phyloP scores from a whole-genome alignment of 345 rosid genomes.

The Psidium friedrichsthalianum region DNA sequence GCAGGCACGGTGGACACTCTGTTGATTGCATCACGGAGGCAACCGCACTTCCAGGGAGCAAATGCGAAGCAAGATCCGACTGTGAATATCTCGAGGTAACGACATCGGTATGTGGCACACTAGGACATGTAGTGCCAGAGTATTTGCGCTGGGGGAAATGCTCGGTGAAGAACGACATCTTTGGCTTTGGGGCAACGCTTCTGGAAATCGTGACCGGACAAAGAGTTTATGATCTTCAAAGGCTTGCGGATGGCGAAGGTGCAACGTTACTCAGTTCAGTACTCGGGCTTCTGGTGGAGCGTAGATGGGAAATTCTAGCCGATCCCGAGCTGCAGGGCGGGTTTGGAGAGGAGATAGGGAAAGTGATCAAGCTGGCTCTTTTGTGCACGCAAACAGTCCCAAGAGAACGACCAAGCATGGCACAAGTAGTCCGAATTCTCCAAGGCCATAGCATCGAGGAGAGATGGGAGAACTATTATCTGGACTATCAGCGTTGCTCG shows the following conservation, averaged over 20 bases:
- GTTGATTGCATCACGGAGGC: too few species aligned
- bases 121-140: neutral
- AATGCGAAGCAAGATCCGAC: neutral
- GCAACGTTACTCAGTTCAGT: neutral
- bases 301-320: too few species aligned
- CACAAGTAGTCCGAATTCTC: neutral
- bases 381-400: neutral
- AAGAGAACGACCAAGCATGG: neutral
- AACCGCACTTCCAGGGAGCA: too few species aligned
- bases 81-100: fast-evolving
- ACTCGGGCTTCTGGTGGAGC: neutral
- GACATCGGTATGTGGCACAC: neutral
- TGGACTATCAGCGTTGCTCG: too few species aligned
- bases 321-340: neutral
- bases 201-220: neutral
- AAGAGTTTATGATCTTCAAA: neutral
- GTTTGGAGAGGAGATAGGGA: neutral
- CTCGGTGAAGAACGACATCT: neutral
- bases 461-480: neutral
- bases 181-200: neutral
- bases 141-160: neutral
- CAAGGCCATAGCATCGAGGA: neutral
- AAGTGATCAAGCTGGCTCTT: neutral
- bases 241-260: neutral
- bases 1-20: fast-evolving